These are phyloP conservation scores for Penicillium antarcticum DNA, from an alignment of 495 filamentous ascomycete genomes.

Conservation along the genomic window DNA sequence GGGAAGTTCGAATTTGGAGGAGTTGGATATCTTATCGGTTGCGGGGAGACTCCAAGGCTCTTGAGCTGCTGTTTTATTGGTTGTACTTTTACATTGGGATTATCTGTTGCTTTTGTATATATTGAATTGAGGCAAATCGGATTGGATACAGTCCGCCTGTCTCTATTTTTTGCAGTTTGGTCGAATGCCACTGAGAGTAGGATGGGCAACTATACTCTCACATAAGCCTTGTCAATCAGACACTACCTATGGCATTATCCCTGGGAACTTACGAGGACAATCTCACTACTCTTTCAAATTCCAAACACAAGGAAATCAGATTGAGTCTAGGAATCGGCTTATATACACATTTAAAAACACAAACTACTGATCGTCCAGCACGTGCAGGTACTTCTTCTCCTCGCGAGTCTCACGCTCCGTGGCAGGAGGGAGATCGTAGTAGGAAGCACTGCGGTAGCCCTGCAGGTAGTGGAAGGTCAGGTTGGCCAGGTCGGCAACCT, in stretches of 20 bases:
- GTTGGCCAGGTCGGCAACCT: conserved; percentile 75
- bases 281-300: background rate
- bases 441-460: conserved; percentile 75
- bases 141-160: too few species aligned
- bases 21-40: conserved; percentile 8
- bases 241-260: too few species aligned
- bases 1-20: background rate
- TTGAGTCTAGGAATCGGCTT: conserved; percentile 35
- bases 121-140: too few species aligned
- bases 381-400: conserved; percentile 94
- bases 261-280: too few species aligned
- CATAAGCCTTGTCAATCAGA: too few species aligned
- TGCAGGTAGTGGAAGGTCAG: conserved; percentile 90
- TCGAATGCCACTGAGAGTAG: too few species aligned
- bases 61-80: too few species aligned
- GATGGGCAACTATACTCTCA: too few species aligned
- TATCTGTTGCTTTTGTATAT: too few species aligned
- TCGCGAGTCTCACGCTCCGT: conserved; percentile 92
- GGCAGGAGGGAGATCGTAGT: conserved; percentile 89
- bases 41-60: conserved; percentile 6
- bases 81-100: too few species aligned
- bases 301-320: conserved; percentile 34
- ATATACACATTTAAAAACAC: conserved; percentile 44
- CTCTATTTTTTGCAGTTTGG: too few species aligned
- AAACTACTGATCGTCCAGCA: conserved; percentile 79